Percentiles rank a stretch among this genome's conserved stretches.
Evolutionary conservation across 2,329 filamentous ascomycete species (phyloP).

Genomic region (Sporothrix brunneoviolacea): DNA sequence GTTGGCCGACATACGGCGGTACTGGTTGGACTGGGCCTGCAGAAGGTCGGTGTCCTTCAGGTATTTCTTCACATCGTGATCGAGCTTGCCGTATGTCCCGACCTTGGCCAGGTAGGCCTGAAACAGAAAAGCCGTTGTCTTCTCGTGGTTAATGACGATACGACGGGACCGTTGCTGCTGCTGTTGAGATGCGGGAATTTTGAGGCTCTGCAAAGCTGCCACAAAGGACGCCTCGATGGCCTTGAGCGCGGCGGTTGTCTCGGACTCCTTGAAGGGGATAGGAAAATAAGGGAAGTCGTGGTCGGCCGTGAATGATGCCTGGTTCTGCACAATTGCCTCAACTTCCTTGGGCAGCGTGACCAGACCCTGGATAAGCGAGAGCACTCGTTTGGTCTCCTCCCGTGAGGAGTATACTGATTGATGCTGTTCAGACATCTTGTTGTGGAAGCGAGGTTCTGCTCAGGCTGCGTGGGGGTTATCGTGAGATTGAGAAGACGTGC

Average conservation of each 20-base stretch:
- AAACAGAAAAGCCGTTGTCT: constrained; percentile 49
- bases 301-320: constrained; percentile 11
- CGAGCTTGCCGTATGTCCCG: constrained; percentile 42
- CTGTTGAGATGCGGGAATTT: constrained; percentile 40
- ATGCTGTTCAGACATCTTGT: not conserved
- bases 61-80: constrained; percentile 36
- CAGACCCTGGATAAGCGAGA: constrained; percentile 4
- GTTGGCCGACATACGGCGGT: constrained; percentile 28
- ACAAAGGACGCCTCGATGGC: constrained; percentile 48
- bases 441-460: too few relatives aligned
- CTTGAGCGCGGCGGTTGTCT: constrained; percentile 16
- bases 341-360: constrained; percentile 11
- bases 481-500: too few relatives aligned
- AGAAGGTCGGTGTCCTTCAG: constrained; percentile 55
- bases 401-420: constrained; percentile 17
- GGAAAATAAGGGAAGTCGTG: constrained; percentile 20
- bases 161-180: not conserved
- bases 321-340: not conserved
- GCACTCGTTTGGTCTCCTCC: constrained; percentile 22
- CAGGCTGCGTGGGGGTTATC: too few relatives aligned
- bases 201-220: constrained; percentile 44
- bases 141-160: constrained; percentile 41
- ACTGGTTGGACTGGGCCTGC: constrained; percentile 62
- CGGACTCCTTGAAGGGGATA: constrained; percentile 18
- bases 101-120: constrained; percentile 52